phyloP scores from a whole-genome alignment of 345 rosid genomes.

The Syzygium aqueum region DNA sequence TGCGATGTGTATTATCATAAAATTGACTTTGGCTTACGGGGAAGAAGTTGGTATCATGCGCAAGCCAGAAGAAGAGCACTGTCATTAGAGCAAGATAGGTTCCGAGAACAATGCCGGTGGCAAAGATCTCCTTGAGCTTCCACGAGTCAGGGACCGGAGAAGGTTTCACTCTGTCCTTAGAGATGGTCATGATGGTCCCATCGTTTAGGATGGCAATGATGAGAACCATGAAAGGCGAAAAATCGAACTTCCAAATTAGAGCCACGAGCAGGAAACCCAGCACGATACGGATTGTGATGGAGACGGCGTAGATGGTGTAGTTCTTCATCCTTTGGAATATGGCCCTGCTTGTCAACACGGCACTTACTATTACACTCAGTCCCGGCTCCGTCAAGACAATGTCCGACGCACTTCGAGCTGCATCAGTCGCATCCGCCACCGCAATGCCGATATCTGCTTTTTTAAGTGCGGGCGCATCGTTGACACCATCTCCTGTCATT shows the following conservation, averaged over 20 bases:
- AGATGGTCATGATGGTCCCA: slow-evolving; percentile 34
- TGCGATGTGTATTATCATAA: neutral
- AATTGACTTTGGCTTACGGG: slow-evolving; percentile 2
- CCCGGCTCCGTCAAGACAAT: slow-evolving; percentile 30
- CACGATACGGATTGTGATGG: slow-evolving; percentile 33
- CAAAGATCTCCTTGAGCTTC: slow-evolving; percentile 32
- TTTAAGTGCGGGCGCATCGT: slow-evolving; percentile 29
- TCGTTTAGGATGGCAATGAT: slow-evolving; percentile 34
- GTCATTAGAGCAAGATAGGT: slow-evolving; percentile 23
- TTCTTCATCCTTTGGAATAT: slow-evolving; percentile 37
- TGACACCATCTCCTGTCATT: slow-evolving; percentile 35
- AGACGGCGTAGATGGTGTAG: slow-evolving; percentile 31
- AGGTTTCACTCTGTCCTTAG: slow-evolving; percentile 32
- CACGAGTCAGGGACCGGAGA: slow-evolving; percentile 27
- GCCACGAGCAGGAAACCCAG: slow-evolving; percentile 26
- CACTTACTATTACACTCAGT: slow-evolving; percentile 25
- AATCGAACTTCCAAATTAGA: slow-evolving; percentile 25
- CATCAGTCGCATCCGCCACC: slow-evolving; percentile 29
- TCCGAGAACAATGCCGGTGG: slow-evolving; percentile 22
- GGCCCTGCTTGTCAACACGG: slow-evolving; percentile 29
- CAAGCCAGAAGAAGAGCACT: slow-evolving; percentile 24
- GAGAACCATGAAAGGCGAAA: slow-evolving; percentile 35
- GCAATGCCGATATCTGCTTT: slow-evolving; percentile 33
- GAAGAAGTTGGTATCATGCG: slow-evolving; percentile 20
- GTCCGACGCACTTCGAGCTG: slow-evolving; percentile 27